A percentile compares a stretch with the other conserved stretches of the same genome.
Evolutionary conservation across 2,329 filamentous ascomycete species (phyloP).

Genomic region (Nothomitra cinnamomea): DNA sequence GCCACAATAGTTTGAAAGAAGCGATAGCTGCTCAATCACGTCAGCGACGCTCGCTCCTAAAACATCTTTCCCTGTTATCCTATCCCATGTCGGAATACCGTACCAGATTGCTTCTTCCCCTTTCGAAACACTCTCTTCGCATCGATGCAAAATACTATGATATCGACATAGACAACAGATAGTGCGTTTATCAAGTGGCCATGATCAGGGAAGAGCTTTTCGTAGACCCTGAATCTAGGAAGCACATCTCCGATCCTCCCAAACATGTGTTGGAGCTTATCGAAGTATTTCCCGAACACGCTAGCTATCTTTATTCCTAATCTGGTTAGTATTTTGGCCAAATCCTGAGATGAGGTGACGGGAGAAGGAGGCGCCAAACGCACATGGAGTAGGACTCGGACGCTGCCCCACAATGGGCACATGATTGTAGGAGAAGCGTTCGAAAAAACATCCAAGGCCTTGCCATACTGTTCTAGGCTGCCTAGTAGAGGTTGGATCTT

Average conservation of each 20-base stretch:
- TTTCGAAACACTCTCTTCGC: conserved; percentile 10
- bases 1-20: background rate
- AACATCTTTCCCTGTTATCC: too few relatives aligned
- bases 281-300: conserved; percentile 13
- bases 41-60: background rate
- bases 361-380: background rate
- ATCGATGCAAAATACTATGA: conserved; percentile 12
- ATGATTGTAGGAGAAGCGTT: conserved; percentile 12
- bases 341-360: background rate
- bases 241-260: conserved; percentile 14
- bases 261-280: conserved; percentile 14
- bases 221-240: conserved; percentile 12
- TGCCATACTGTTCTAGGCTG: conserved; percentile 13
- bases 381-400: conserved; percentile 13
- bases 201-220: conserved; percentile 12
- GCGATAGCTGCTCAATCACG: background rate
- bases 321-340: background rate
- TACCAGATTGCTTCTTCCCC: background rate
- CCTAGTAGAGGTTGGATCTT: conserved; percentile 13
- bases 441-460: conserved; percentile 13
- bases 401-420: conserved; percentile 14
- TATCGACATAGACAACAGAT: conserved; percentile 12
- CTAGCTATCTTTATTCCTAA: conserved; percentile 10
- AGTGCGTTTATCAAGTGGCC: conserved; percentile 11
- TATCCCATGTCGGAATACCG: too few relatives aligned